A percentile compares a stretch with the other conserved stretches of the same genome.
phyloP scores from a whole-genome alignment of 768 basidiomycete genomes.

The Botryobasidium botryosum region DNA sequence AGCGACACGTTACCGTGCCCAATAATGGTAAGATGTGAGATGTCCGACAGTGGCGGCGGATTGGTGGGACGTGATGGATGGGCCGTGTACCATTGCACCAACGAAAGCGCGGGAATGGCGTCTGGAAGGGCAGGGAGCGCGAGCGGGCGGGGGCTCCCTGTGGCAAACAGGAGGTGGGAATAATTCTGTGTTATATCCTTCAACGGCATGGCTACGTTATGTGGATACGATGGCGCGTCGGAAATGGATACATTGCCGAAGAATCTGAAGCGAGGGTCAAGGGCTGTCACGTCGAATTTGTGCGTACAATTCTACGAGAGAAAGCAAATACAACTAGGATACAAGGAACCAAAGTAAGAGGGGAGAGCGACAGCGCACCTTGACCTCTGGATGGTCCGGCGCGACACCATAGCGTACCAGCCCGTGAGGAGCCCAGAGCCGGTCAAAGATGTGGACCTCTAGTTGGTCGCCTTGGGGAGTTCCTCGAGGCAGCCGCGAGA shows the following conservation, averaged over 20 bases:
- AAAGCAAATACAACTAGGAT: too few relatives aligned
- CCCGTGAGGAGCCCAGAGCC: conserved; percentile 88
- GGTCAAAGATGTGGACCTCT: conserved; percentile 77
- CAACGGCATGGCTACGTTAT: conserved; percentile 43
- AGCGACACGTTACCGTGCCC: conserved; percentile 93
- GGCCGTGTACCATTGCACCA: conserved; percentile 95
- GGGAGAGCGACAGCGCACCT: conserved; percentile 33
- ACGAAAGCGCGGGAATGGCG: conserved; percentile 56
- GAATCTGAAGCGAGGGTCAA: conserved; percentile 73
- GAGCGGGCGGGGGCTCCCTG: conserved; percentile 49
- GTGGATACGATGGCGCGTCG: conserved; percentile 17
- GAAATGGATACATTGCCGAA: conserved; percentile 64
- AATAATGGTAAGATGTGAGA: conserved; percentile 63
- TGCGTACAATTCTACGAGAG: conserved; percentile 96
- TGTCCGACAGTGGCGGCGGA: conserved; percentile 45
- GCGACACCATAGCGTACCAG: conserved; percentile 93
- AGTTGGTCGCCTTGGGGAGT: too few relatives aligned
- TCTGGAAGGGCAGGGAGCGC: conserved; percentile 28
- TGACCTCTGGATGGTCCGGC: conserved; percentile 97
- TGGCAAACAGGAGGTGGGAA: conserved; percentile 70
- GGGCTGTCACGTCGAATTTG: conserved; percentile 73
- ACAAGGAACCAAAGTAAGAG: background rate
- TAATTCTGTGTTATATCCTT: conserved; percentile 49
- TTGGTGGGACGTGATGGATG: conserved; percentile 49
- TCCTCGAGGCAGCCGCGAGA: conserved; percentile 46